These are phyloP conservation scores for Apium graveolens DNA, from an alignment of 129 eudicot species.

Conservation along the genomic window DNA sequence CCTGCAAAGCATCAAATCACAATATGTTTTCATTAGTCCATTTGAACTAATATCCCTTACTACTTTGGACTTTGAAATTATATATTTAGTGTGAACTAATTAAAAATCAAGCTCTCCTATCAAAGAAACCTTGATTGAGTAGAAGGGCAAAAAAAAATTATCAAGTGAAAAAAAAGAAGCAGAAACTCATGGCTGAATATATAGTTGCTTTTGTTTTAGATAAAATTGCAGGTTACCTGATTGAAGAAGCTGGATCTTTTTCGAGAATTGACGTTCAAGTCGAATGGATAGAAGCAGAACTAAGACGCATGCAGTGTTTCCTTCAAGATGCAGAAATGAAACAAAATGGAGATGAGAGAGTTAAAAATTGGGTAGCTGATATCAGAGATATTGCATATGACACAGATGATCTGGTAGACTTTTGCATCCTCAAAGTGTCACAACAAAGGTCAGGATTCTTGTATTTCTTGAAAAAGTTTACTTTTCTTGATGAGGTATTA, in stretches of 20 bases:
- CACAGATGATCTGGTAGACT: constrained; percentile 8
- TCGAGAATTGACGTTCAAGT: neutral
- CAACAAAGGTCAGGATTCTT: neutral
- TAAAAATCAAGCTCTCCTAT: neutral
- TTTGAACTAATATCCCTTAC: neutral
- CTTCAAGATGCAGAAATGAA: constrained; percentile 8
- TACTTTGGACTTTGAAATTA: neutral
- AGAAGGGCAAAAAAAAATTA: neutral
- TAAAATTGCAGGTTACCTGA: constrained; percentile 1
- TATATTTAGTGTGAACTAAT: neutral
- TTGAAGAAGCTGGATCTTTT: constrained; percentile 6
- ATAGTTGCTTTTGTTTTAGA: constrained; percentile 7
- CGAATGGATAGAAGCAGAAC: constrained; percentile 3
- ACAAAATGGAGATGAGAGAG: constrained; percentile 8
- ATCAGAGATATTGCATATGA: constrained; percentile 4
- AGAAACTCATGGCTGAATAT: constrained; percentile 6
- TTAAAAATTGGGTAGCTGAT: constrained; percentile 1
- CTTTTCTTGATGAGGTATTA: neutral
- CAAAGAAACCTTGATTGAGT: neutral
- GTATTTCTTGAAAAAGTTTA: neutral
- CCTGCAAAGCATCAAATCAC: too few species aligned
- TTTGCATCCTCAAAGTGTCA: constrained; percentile 1
- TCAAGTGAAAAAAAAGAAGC: neutral
- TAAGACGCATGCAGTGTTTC: constrained; percentile 5
- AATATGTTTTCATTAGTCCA: neutral